Conservation (phyloP, 2,329 filamentous ascomycete species). For the Talaromyces amestolkiae region DNA sequence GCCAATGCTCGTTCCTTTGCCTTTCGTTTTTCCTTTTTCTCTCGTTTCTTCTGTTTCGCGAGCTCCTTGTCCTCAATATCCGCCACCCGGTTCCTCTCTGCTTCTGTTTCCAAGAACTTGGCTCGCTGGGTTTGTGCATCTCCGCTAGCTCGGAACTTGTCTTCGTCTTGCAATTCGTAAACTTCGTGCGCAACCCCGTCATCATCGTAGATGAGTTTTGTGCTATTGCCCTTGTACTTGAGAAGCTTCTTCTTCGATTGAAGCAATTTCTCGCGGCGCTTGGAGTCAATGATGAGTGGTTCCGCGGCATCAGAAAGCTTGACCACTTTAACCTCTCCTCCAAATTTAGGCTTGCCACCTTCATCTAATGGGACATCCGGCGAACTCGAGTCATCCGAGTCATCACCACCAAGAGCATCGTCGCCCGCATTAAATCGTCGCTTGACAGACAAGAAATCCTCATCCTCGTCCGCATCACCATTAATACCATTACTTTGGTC, state of each 20-base stretch:
- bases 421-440: constrained; percentile 74
- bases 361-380: constrained; percentile 37
- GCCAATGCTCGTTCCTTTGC: constrained; percentile 39
- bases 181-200: constrained; percentile 80
- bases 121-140: constrained; percentile 71
- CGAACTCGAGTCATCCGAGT: constrained; percentile 6
- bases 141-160: constrained; percentile 72
- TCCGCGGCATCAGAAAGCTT: constrained; percentile 59
- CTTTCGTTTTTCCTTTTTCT: constrained; percentile 49
- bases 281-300: constrained; percentile 83
- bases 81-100: constrained; percentile 66
- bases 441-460: constrained; percentile 86
- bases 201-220: constrained; percentile 87
- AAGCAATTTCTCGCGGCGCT: constrained; percentile 91
- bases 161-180: constrained; percentile 85
- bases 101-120: constrained; percentile 75
- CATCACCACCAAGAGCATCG: constrained; percentile 49
- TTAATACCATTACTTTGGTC: constrained; percentile 34
- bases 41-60: constrained; percentile 68
- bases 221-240: constrained; percentile 83
- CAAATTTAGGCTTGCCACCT: not conserved
- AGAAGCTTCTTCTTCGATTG: constrained; percentile 91
- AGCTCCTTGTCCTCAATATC: constrained; percentile 81
- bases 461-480: constrained; percentile 63
- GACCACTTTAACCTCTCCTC: constrained; percentile 32